Percentiles rank a stretch among this genome's conserved stretches.
Evolutionary conservation across 805 yeast genomes (phyloP).

Genomic region (Starmerella tilneyi): DNA sequence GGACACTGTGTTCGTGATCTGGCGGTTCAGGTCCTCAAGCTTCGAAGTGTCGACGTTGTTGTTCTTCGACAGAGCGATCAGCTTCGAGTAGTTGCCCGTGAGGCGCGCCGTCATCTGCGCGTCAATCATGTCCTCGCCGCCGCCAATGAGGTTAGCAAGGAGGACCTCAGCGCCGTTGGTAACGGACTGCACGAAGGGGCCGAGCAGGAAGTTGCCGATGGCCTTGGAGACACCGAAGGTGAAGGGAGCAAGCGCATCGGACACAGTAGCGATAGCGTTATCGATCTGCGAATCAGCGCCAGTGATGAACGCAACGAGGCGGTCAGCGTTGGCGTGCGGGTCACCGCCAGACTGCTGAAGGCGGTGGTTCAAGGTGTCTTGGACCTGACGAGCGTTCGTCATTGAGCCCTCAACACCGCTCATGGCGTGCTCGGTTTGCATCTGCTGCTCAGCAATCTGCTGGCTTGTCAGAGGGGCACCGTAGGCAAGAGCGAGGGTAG

Average conservation of each 20-base stretch:
- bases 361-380: conserved; percentile 20
- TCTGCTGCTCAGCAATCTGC: background rate
- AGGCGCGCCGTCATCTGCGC: conserved; percentile 25
- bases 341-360: conserved; percentile 13
- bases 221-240: conserved; percentile 21
- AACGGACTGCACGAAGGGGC: conserved; percentile 29
- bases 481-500: conserved; percentile 19
- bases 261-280: conserved; percentile 21
- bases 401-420: conserved; percentile 20
- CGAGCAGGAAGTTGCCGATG: conserved; percentile 21
- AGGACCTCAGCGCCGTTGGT: too few relatives aligned
- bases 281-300: conserved; percentile 30
- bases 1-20: conserved; percentile 16
- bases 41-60: conserved; percentile 17
- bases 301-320: conserved; percentile 24
- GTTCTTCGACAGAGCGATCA: conserved; percentile 21
- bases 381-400: conserved; percentile 21
- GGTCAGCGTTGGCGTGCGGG: conserved; percentile 19
- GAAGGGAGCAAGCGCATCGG: conserved; percentile 14
- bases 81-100: conserved; percentile 22
- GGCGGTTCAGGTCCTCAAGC: conserved; percentile 17
- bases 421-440: conserved; percentile 11
- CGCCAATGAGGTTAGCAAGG: conserved; percentile 24
- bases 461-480: conserved; percentile 16
- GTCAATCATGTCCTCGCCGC: conserved; percentile 21